A percentile compares a stretch with the other conserved stretches of the same genome.
These are phyloP conservation scores for Sordariomycetes sp. DNA, from an alignment of 2,329 filamentous ascomycete genomes.

Conservation along the genomic window DNA sequence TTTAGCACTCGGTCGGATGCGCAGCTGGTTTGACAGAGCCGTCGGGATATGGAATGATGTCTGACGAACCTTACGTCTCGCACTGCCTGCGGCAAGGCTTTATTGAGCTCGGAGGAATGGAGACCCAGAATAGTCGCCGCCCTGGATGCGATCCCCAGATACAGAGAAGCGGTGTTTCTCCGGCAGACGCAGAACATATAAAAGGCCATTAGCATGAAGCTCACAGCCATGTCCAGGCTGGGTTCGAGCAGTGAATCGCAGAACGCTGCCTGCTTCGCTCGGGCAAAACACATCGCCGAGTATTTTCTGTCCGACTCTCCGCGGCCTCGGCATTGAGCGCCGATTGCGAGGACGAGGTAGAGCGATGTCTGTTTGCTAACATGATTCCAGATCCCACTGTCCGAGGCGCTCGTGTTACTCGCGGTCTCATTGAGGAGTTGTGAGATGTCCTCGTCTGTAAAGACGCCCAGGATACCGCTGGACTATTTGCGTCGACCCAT, in stretches of 20 bases:
- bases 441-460: neutral
- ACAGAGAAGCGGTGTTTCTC: neutral
- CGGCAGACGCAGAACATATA: neutral
- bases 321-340: neutral
- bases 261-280: neutral
- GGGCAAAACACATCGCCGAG: neutral
- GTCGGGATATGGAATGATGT: neutral
- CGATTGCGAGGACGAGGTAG: neutral
- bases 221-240: neutral
- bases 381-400: neutral
- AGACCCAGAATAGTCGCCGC: neutral
- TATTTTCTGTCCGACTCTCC: neutral
- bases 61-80: neutral
- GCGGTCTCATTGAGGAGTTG: neutral
- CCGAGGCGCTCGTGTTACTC: neutral
- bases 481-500: neutral
- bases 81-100: neutral
- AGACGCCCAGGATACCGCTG: neutral
- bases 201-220: neutral
- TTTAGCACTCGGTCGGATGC: neutral
- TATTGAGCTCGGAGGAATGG: neutral
- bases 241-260: neutral
- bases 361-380: neutral
- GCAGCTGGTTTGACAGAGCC: neutral
- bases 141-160: neutral